These are phyloP conservation scores for Phytophthora foliorum DNA, from an alignment of 352 stramenopile species.

Conservation along the genomic window DNA sequence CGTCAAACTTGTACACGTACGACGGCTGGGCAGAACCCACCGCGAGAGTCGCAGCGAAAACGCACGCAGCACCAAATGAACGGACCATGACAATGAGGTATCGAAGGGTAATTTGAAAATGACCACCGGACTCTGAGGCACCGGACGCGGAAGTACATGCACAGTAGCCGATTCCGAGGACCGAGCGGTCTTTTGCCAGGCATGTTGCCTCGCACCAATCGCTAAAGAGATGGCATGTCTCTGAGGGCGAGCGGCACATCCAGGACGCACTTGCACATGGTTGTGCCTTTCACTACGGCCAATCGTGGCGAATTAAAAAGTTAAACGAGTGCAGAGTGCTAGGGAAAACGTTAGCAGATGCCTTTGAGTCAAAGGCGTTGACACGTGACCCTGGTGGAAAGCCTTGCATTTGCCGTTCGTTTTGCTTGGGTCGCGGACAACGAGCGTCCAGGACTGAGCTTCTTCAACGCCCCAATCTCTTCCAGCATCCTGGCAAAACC, in stretches of 20 bases:
- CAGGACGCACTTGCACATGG: neutral
- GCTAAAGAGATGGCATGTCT: conserved; percentile 5
- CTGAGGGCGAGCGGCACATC: conserved; percentile 7
- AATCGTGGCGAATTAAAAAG: neutral
- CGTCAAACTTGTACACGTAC: conserved; percentile 59
- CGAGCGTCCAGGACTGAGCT: neutral
- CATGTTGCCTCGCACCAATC: conserved; percentile 1
- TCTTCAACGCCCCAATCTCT: conserved; percentile 25
- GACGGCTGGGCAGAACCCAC: conserved; percentile 30
- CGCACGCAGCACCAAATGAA: conserved; percentile 12
- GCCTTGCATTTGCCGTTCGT: no score
- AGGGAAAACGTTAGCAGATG: conserved; percentile 17
- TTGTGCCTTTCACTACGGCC: neutral
- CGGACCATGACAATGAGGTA: conserved; percentile 25
- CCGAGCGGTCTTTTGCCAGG: neutral
- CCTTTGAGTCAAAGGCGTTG: neutral
- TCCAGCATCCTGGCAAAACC: conserved; percentile 3
- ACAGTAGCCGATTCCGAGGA: neutral
- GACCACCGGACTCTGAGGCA: neutral
- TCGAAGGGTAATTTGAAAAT: conserved; percentile 11
- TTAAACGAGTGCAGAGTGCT: conserved; percentile 27
- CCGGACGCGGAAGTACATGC: no score
- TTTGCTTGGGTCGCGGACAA: neutral
- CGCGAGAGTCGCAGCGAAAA: conserved; percentile 19
- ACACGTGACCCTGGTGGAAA: conserved; percentile 20